phyloP scores from a whole-genome alignment of 345 rosid genomes.

The Aquilaria malaccensis region DNA sequence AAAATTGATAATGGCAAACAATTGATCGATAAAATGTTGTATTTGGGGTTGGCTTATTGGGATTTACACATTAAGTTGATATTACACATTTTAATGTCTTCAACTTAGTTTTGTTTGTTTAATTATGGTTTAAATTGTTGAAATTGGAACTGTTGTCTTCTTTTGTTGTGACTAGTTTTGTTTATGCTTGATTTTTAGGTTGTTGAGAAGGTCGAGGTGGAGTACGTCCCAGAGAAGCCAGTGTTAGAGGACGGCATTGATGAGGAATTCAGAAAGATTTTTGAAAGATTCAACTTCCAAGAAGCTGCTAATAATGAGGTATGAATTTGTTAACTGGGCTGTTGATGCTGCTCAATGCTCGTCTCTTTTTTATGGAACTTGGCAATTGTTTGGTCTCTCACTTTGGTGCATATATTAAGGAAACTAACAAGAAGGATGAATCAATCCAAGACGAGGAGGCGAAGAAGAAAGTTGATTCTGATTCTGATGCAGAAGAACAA shows the following conservation, averaged over 20 bases:
- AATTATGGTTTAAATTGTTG: not conserved
- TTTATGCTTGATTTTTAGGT: conserved; percentile 26
- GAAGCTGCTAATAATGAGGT: conserved; percentile 60
- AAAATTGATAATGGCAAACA: not conserved
- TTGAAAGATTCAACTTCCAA: conserved; percentile 71
- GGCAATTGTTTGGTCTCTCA: no score
- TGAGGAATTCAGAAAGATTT: conserved; percentile 73
- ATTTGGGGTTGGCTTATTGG: not conserved
- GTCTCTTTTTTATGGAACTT: no score
- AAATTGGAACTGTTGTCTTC: not conserved
- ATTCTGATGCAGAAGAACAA: conserved; percentile 74
- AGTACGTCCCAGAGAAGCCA: conserved; percentile 85
- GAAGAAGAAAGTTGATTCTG: conserved; percentile 64
- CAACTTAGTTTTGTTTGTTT: not conserved
- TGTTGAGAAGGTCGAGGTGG: conserved; percentile 60
- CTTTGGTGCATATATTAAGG: conserved; percentile 32
- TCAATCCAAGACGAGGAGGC: conserved; percentile 48
- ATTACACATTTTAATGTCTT: not conserved
- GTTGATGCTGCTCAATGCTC: no score
- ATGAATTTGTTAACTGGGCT: conserved; percentile 1
- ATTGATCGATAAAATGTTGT: not conserved
- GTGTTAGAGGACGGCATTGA: conserved; percentile 74
- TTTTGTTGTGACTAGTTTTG: not conserved
- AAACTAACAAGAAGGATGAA: conserved; percentile 52
- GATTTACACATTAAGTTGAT: not conserved